Evolutionary conservation across 345 rosid species (phyloP).

Genomic region (Brassica incana): DNA sequence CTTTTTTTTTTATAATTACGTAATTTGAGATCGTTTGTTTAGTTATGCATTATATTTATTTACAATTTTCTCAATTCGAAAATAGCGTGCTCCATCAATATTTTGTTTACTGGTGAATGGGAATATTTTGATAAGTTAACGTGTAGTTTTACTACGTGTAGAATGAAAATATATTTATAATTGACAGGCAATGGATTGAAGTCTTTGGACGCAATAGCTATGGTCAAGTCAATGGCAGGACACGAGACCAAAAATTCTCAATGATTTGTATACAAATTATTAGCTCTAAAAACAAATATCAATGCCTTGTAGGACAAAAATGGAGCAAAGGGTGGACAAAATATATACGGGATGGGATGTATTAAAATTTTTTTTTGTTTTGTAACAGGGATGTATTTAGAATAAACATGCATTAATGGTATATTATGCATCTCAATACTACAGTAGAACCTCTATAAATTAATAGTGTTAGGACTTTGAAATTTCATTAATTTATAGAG

Average conservation of each 20-base stretch:
- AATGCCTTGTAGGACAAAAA: not conserved
- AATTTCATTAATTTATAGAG: no score
- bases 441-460: no score
- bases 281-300: not conserved
- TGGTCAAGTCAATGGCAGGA: conserved; percentile 25
- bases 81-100: not conserved
- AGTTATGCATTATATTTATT: not conserved
- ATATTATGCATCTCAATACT: no score
- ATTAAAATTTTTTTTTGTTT: no score
- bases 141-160: conserved; percentile 13
- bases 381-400: no score
- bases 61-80: not conserved
- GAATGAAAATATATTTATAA: not conserved
- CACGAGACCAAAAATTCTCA: conserved; percentile 11
- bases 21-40: not conserved
- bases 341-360: no score
- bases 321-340: not conserved
- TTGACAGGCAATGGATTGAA: not conserved
- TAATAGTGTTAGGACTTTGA: no score
- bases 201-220: conserved; percentile 12
- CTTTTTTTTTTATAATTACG: not conserved
- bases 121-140: not conserved
- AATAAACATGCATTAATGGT: no score
- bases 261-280: not conserved
- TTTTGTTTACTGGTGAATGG: not conserved